Conservation (phyloP, 192 early-diverging fungal species). For the Entophlyctis luteolus region DNA sequence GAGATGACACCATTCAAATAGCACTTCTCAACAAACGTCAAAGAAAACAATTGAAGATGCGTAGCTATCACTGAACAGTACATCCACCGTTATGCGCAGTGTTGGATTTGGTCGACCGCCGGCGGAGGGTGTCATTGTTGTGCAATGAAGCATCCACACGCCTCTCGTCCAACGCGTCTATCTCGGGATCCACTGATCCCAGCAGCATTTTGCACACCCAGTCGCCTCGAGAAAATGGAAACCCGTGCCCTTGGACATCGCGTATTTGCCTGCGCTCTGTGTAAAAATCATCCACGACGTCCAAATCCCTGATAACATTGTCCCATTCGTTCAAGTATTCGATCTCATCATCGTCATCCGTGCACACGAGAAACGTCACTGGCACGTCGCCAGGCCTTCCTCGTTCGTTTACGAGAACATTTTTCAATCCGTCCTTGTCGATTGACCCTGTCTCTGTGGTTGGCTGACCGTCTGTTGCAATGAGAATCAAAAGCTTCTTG, state of each 20-base stretch:
- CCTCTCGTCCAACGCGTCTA: conserved; percentile 20
- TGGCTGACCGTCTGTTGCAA: conserved; percentile 19
- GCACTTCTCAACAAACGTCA: too few species aligned
- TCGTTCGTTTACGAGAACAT: background rate
- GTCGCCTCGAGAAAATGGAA: conserved; percentile 20
- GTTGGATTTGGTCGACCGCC: too few species aligned
- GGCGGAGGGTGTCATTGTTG: too few species aligned
- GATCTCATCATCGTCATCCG: conserved; percentile 16
- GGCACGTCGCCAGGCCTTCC: conserved; percentile 6
- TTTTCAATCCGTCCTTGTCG: conserved; percentile 10
- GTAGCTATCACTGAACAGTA: too few species aligned
- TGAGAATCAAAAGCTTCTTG: conserved; percentile 16
- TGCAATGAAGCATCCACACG: too few species aligned
- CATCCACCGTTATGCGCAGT: too few species aligned
- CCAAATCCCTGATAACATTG: background rate
- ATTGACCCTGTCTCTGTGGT: background rate
- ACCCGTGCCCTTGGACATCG: background rate
- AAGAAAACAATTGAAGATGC: too few species aligned
- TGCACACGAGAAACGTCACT: conserved; percentile 18
- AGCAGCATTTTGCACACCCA: conserved; percentile 25
- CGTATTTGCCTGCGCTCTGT: conserved; percentile 15
- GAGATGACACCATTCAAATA: too few species aligned
- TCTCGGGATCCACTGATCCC: conserved; percentile 16
- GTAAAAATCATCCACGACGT: conserved; percentile 16
- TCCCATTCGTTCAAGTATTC: conserved; percentile 21